A percentile compares a stretch with the other conserved stretches of the same genome.
Conservation (phyloP, 2,329 filamentous ascomycete genomes). For the Amesomyces nigricolor region DNA sequence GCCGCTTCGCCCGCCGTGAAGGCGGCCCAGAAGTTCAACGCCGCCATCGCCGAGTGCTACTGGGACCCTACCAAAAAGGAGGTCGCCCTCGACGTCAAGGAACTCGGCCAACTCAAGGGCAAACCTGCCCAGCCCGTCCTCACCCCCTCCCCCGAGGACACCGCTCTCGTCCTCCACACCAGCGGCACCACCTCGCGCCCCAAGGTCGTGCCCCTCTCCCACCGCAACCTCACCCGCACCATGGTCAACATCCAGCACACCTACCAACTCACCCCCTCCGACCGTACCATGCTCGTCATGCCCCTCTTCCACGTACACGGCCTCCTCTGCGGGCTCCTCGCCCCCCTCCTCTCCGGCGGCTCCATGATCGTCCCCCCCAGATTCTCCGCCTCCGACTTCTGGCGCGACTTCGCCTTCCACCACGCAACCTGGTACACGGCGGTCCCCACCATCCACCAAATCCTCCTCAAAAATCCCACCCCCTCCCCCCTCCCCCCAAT, state of each 20-base stretch:
- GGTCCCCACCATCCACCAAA: conserved; percentile 89
- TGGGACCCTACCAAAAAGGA: conserved; percentile 61
- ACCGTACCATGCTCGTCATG: conserved; percentile 85
- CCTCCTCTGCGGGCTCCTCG: conserved; percentile 75
- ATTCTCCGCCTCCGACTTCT: conserved; percentile 81
- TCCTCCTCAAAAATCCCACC: conserved; percentile 67
- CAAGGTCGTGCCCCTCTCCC: conserved; percentile 78
- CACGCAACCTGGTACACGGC: conserved; percentile 88
- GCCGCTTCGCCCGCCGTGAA: conserved; percentile 65
- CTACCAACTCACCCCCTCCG: conserved; percentile 63
- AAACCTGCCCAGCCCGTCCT: conserved; percentile 37
- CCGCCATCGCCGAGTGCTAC: conserved; percentile 82
- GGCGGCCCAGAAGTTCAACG: conserved; percentile 72
- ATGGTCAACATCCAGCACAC: conserved; percentile 80
- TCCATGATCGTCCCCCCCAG: conserved; percentile 72
- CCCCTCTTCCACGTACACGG: conserved; percentile 87
- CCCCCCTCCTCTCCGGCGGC: conserved; percentile 68
- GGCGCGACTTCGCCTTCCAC: conserved; percentile 67
- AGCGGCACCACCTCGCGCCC: conserved; percentile 79
- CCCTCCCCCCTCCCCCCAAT: conserved; percentile 66
- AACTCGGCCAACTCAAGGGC: conserved; percentile 58
- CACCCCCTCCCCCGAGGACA: conserved; percentile 63
- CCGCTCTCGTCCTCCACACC: conserved; percentile 77
- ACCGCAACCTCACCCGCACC: conserved; percentile 72
- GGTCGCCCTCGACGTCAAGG: conserved; percentile 73